Evolutionary conservation across 1,139 yeast species (phyloP), one percentile per base, ranked within the genome.

Genomic region (Arxiozyma bovina): DNA sequence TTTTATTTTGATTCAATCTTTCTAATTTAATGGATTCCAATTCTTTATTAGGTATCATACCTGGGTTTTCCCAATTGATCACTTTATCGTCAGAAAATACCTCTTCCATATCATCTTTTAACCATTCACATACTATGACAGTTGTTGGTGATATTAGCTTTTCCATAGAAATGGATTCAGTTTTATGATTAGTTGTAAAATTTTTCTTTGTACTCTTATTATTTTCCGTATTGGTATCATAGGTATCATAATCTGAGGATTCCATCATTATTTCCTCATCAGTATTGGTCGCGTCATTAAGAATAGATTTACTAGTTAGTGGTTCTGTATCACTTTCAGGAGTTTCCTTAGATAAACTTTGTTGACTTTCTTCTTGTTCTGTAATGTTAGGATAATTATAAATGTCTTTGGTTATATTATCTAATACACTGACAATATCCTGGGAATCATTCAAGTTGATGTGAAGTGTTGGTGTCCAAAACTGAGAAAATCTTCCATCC

Each of bases 41-140:
- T 58, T 79, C 83, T 2, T 74, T 76, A 61, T 83, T 83, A 1
- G 77, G 75, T 15, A 83, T 70, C 3, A 68, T 64, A 1, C 75
- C 77, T 0, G 83, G 80, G 18, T 75, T 65, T 11, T 74, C 71
- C 88, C 88, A 84, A 1, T 80, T 75, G 47, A 77, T 78, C 11
- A 70, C 73, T 49, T 71, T 74, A 6, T 74, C 74, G 12, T 73
- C 74, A 2, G 76, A 74, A 63, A 86, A 85, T 48, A 81, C 79
- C 15, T 75, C 74, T 44, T 76, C 75, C 61, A 77, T 77, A 1
- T 73, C 66, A 2, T 71, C 75, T 4, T 72, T 68, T 41, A 75
- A 73, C 95, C 96, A 89, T 61, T 87, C 87, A 66, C 95, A 83
- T 9, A 88, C 78, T 30, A 89, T 70, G 1, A 85, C 78, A 40